phyloP scores from a whole-genome alignment of 441 rosid genomes.

The Geranium incanum region DNA sequence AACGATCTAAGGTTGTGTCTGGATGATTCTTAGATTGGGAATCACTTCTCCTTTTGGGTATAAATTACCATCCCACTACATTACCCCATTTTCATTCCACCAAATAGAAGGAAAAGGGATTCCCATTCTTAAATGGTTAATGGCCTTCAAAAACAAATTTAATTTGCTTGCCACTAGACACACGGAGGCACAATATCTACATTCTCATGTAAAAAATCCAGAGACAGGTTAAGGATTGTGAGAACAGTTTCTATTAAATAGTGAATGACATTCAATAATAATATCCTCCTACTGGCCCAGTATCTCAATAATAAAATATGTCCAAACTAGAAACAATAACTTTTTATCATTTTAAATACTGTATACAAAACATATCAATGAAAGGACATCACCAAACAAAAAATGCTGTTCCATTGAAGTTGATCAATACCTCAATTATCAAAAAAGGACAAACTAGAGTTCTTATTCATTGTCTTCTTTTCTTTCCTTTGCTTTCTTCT shows the following conservation, averaged over 20 bases:
- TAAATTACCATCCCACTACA: no score
- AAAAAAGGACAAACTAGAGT: background rate
- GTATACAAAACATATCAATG: background rate
- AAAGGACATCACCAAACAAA: background rate
- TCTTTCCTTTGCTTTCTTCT: background rate
- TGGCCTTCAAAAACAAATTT: no score
- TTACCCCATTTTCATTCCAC: no score
- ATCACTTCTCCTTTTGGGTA: background rate
- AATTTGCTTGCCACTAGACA: no score
- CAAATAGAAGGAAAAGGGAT: no score
- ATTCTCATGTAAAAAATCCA: no score
- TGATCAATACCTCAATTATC: background rate
- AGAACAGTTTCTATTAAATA: background rate
- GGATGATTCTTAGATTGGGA: background rate
- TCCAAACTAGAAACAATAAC: background rate
- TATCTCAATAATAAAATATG: background rate
- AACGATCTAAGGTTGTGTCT: background rate
- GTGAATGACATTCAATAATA: background rate
- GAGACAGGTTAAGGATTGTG: no score
- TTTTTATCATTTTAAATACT: background rate
- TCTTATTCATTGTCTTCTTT: background rate
- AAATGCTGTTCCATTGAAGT: background rate
- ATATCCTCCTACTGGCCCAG: background rate
- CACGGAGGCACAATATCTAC: no score
- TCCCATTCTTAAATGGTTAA: no score